Conservation (phyloP, 1,284 basidiomycete species). For the Taiwanofungus camphoratus region DNA sequence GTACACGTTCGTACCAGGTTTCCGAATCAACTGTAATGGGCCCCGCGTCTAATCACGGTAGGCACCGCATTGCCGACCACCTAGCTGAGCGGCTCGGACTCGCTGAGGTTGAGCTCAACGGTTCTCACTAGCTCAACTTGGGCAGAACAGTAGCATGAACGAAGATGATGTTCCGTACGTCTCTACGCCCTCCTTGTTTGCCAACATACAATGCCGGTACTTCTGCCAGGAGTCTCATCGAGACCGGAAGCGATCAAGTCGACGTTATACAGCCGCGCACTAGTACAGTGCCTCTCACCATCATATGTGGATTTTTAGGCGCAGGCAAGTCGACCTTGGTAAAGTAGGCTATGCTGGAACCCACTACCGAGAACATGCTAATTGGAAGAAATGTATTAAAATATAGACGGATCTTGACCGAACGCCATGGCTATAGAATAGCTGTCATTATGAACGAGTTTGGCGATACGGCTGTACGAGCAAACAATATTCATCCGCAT, state of each 20-base stretch:
- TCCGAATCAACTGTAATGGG: no score
- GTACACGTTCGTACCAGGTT: no score
- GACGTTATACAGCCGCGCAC: constrained; percentile 6
- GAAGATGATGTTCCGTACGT: constrained; percentile 26
- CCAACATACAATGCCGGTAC: neutral
- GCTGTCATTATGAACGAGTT: constrained; percentile 98
- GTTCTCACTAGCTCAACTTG: no score
- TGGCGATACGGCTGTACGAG: constrained; percentile 72
- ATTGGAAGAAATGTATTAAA: neutral
- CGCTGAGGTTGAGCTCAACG: no score
- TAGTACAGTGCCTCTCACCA: constrained; percentile 76
- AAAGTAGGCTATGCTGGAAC: constrained; percentile 36
- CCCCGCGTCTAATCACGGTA: no score
- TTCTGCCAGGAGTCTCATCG: constrained; percentile 40
- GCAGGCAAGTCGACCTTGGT: constrained; percentile 89
- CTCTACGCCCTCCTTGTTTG: neutral
- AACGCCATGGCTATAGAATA: constrained; percentile 88
- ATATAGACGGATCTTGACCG: constrained; percentile 78
- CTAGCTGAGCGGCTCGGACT: no score
- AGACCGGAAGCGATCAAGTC: constrained; percentile 20
- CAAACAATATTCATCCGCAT: neutral
- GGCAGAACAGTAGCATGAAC: no score
- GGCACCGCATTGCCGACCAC: no score
- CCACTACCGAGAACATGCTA: neutral
- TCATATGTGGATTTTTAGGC: constrained; percentile 89